Conservation (phyloP, 1,284 basidiomycete genomes). For the Cryptococcus floricola region DNA sequence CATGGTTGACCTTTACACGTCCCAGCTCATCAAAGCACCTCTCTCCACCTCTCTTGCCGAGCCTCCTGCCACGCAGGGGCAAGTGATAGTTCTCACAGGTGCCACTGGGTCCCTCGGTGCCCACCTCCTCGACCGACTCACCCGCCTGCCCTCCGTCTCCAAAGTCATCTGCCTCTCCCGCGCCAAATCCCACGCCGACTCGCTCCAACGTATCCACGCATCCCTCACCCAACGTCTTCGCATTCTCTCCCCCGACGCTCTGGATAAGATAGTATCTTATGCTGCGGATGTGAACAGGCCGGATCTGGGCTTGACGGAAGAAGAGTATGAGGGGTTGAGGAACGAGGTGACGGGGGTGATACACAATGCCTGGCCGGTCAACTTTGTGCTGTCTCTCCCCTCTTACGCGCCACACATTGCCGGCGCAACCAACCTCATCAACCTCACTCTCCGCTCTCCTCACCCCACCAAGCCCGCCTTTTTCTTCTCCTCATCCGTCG, state of each 20-base stretch:
- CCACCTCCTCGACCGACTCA: constrained; percentile 56
- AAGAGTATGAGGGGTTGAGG: constrained; percentile 49
- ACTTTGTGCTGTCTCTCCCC: constrained; percentile 48
- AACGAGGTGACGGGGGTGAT: constrained; percentile 52
- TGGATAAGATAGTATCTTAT: constrained; percentile 49
- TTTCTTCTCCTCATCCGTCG: constrained; percentile 60
- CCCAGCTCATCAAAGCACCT: constrained; percentile 16
- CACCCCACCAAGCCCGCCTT: constrained; percentile 49
- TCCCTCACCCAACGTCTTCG: constrained; percentile 36
- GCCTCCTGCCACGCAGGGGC: constrained; percentile 8
- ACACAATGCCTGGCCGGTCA: constrained; percentile 52
- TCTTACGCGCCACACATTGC: constrained; percentile 57
- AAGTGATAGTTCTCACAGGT: constrained; percentile 54
- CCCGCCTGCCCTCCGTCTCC: constrained; percentile 45
- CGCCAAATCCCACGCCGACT: constrained; percentile 35
- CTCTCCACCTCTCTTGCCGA: constrained; percentile 1
- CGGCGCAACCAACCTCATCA: constrained; percentile 57
- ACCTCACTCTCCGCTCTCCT: constrained; percentile 53
- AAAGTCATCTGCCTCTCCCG: constrained; percentile 56
- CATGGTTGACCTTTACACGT: constrained; percentile 51
- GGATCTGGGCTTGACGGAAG: constrained; percentile 50
- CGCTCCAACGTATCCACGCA: constrained; percentile 26
- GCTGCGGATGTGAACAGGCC: constrained; percentile 52
- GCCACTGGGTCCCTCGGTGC: constrained; percentile 62
- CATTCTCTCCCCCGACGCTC: constrained; percentile 19